Evolutionary conservation across 148 eudicot genomes (phyloP).

Genomic region (Limonium bicolor): DNA sequence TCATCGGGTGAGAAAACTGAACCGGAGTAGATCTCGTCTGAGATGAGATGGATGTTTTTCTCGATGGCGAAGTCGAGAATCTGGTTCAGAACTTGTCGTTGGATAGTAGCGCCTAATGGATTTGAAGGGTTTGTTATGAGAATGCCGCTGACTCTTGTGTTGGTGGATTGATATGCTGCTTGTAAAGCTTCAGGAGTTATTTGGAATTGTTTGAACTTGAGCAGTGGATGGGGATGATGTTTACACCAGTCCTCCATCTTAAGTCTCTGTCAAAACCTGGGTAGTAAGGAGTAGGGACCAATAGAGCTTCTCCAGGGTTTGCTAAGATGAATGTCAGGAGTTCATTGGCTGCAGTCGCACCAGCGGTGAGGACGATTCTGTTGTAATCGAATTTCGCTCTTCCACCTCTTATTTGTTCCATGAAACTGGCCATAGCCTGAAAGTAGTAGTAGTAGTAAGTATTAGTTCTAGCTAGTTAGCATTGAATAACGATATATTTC

Average conservation of each 20-base stretch:
- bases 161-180: slow-evolving; percentile 23
- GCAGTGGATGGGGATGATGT: slow-evolving; percentile 24
- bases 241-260: slow-evolving; percentile 39
- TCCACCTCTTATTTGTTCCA: slow-evolving; percentile 37
- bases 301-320: slow-evolving; percentile 31
- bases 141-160: slow-evolving; percentile 25
- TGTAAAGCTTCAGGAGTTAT: slow-evolving; percentile 23
- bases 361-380: slow-evolving; percentile 40
- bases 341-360: slow-evolving; percentile 48
- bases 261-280: slow-evolving; percentile 44
- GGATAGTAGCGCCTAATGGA: slow-evolving; percentile 31
- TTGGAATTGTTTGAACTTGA: slow-evolving; percentile 26
- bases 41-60: slow-evolving; percentile 71
- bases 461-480: too few relatives aligned
- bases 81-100: background rate
- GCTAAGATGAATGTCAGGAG: slow-evolving; percentile 33
- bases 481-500: too few relatives aligned
- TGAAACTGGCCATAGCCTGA: slow-evolving; percentile 33
- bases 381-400: slow-evolving; percentile 23
- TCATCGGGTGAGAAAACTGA: slow-evolving; percentile 45
- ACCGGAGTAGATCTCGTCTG: slow-evolving; percentile 91
- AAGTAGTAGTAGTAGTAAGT: too few relatives aligned
- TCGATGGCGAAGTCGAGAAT: slow-evolving; percentile 35
- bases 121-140: slow-evolving; percentile 42
- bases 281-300: slow-evolving; percentile 43